These are phyloP conservation scores for Aspergillus fructus DNA, from an alignment of 2,329 filamentous ascomycete genomes.

Conservation along the genomic window DNA sequence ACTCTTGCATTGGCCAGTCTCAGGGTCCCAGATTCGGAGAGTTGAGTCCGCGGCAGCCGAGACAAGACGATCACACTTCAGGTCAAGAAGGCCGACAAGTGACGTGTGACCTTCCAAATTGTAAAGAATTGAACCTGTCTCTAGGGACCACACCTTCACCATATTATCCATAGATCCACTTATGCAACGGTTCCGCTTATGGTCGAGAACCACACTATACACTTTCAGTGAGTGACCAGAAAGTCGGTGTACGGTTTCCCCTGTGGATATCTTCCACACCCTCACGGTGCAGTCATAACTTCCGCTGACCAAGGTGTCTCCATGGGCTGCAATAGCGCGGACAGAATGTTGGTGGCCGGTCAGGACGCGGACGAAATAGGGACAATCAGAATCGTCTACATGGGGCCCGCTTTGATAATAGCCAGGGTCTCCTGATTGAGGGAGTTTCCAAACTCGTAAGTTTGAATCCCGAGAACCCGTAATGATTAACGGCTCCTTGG, in stretches of 20 bases:
- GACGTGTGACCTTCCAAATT: constrained; percentile 91
- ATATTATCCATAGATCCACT: constrained; percentile 98
- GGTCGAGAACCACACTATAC: constrained; percentile 93
- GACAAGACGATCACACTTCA: constrained; percentile 85
- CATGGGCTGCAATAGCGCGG: constrained; percentile 90
- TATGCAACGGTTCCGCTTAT: constrained; percentile 89
- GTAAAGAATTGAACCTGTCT: constrained; percentile 79
- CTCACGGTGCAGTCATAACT: constrained; percentile 95
- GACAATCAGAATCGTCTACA: constrained; percentile 74
- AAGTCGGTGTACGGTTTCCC: constrained; percentile 79
- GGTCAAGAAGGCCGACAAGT: constrained; percentile 85
- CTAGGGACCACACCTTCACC: constrained; percentile 96
- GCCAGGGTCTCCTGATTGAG: constrained; percentile 71
- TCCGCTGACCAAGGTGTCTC: constrained; percentile 92
- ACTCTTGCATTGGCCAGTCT: constrained; percentile 84
- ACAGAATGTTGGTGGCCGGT: constrained; percentile 90
- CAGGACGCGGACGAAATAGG: constrained; percentile 88
- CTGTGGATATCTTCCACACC: constrained; percentile 96
- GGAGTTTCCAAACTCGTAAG: constrained; percentile 89
- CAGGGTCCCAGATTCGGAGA: constrained; percentile 93
- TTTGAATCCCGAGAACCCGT: constrained; percentile 95
- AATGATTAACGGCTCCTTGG: constrained; percentile 92
- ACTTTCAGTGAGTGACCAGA: constrained; percentile 90
- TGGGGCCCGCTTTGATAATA: constrained; percentile 79
- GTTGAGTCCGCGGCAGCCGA: constrained; percentile 95